Conservation (phyloP, 371 early-diverging fungal genomes). For the Chytridium lagenaria region DNA sequence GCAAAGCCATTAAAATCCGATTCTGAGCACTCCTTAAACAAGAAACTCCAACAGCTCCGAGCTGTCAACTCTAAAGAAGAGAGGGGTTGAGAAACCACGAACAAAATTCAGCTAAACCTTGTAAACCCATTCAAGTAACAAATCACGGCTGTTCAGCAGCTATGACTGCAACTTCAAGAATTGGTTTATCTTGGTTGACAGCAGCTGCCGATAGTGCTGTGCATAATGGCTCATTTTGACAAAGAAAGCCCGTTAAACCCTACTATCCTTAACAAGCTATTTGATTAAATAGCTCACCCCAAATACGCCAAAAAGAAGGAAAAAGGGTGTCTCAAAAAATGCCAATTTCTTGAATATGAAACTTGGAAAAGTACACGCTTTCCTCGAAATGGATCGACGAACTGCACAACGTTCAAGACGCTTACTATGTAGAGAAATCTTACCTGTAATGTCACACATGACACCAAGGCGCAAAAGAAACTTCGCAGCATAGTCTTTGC, state of each 20-base stretch:
- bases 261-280: neutral
- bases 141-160: constrained; percentile 77
- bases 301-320: constrained; percentile 84
- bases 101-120: constrained; percentile 26
- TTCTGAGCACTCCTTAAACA: constrained; percentile 80
- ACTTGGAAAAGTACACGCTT: constrained; percentile 95
- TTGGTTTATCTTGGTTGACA: constrained; percentile 60
- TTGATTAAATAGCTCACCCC: constrained; percentile 55
- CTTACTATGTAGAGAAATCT: neutral
- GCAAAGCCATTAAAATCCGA: constrained; percentile 46
- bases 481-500: constrained; percentile 92
- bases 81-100: neutral
- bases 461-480: constrained; percentile 91
- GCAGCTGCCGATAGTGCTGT: constrained; percentile 27
- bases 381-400: constrained; percentile 62
- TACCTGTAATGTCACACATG: constrained; percentile 82
- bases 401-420: constrained; percentile 31
- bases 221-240: constrained; percentile 61
- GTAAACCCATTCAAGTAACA: constrained; percentile 66
- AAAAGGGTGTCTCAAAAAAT: constrained; percentile 83
- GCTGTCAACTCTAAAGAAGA: constrained; percentile 45
- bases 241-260: constrained; percentile 90
- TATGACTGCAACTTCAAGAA: constrained; percentile 76
- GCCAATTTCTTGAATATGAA: constrained; percentile 86
- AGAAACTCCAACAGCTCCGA: constrained; percentile 79